Evolutionary conservation across 2,329 filamentous ascomycete species (phyloP), one percentile per base, ranked within the genome.

Genomic region (Chrysoporthe austroafricana): DNA sequence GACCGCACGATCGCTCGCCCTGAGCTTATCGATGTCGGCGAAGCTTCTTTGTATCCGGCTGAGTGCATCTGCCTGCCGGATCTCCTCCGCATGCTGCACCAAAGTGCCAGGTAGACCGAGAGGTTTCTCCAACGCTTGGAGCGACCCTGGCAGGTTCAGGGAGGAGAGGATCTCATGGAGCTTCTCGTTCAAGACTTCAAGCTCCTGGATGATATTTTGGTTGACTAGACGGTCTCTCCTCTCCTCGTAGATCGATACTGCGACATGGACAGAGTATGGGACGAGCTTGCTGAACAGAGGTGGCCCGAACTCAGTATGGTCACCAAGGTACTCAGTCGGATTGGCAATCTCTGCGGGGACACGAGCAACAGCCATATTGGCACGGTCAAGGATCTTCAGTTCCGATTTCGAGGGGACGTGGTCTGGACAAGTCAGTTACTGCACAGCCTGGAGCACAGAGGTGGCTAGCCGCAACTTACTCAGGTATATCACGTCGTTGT

Each of bases 401-500:
- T 97, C 94, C 3, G 93, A 88, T 74, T 97, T 97, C 13, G 93
- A 88, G 2, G 95, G 93, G 1, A 98, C 93, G 0, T 91, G 86
- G 63, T 91, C 85, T 86, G 72, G 18, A 58, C 52, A 60, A 16
- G 72, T 82, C 72, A 83, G 79, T 68, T 68, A 16, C 36, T n/a
- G 14, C 13, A 14, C 6, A 36, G 7, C 13, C 21, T 2, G 32
- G 13, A 16, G 8, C 16, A 21, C 34, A 8, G 32, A 8, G 3
- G 62, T 14, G 2, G 34, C 2, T 1, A 18, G n/a, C 13, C 9
- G n/a, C 42, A n/a, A 79, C 86, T 72, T 80, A 90, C 90, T 87
- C 2, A 98, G 82, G 76, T 97, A 99, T 18, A 99, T 97, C 73
- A 97, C 84, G 77, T 99, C 95, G 72, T 99, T 99, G 76, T 99